These are phyloP conservation scores for Cryptosporidium felis DNA, from an alignment of 169 alveolate species.

Conservation along the genomic window DNA sequence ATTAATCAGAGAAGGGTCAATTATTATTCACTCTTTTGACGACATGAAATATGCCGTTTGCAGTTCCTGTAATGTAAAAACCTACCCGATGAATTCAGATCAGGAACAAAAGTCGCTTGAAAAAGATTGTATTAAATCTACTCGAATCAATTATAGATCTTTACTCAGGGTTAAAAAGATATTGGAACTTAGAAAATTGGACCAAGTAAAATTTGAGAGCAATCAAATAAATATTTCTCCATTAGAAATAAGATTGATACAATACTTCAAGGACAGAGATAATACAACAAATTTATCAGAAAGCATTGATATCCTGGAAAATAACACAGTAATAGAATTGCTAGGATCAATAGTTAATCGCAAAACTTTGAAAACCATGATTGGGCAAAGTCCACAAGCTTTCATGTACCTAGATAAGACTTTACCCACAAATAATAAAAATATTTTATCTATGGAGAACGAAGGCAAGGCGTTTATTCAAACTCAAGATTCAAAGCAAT, in stretches of 20 bases:
- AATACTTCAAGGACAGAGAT: slow-evolving; percentile 32
- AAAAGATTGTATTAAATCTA: slow-evolving; percentile 44
- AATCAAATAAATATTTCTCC: slow-evolving; percentile 11
- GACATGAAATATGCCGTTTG: slow-evolving; percentile 71
- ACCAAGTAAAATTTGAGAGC: slow-evolving; percentile 19
- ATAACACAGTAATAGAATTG: slow-evolving; percentile 36
- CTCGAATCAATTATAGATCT: slow-evolving; percentile 42
- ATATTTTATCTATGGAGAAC: neutral
- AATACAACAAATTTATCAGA: neutral
- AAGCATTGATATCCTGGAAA: slow-evolving; percentile 42
- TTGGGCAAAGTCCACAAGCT: slow-evolving; percentile 68
- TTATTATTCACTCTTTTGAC: slow-evolving; percentile 48
- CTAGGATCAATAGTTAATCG: slow-evolving; percentile 45
- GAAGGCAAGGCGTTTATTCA: neutral
- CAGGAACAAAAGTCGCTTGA: slow-evolving; percentile 52
- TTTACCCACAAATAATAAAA: neutral
- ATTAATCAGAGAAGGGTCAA: slow-evolving; percentile 5
- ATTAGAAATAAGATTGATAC: slow-evolving; percentile 39
- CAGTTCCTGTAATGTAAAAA: slow-evolving; percentile 32
- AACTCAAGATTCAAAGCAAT: slow-evolving; percentile 19
- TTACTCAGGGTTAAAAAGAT: slow-evolving; percentile 46
- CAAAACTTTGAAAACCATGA: slow-evolving; percentile 62
- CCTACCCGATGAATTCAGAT: slow-evolving; percentile 34
- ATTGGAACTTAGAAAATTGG: slow-evolving; percentile 50
- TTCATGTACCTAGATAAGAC: slow-evolving; percentile 11